Percentiles rank a stretch among this genome's conserved stretches.
These are phyloP conservation scores for Penicillium bovifimosum DNA, from an alignment of 495 filamentous ascomycete species.

Conservation along the genomic window DNA sequence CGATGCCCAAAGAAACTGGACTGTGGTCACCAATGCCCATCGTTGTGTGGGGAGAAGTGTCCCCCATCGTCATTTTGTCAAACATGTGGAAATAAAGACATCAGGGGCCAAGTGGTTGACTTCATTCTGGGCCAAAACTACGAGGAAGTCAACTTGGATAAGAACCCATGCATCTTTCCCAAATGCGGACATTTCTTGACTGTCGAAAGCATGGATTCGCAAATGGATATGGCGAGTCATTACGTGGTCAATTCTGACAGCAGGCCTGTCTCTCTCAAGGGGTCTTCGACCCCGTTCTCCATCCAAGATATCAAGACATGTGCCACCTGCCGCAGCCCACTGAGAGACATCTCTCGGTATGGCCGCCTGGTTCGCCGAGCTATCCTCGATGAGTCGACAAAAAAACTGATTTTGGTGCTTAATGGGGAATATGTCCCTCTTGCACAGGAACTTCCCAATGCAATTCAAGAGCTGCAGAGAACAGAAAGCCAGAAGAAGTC, in stretches of 20 bases:
- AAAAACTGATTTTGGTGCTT: conserved; percentile 55
- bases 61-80: conserved; percentile 54
- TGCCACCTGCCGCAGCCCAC: conserved; percentile 56
- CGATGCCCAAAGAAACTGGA: conserved; percentile 51
- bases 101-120: conserved; percentile 48
- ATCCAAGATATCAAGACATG: conserved; percentile 52
- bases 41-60: conserved; percentile 62
- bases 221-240: conserved; percentile 55
- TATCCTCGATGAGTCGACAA: conserved; percentile 60
- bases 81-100: conserved; percentile 37
- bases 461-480: conserved; percentile 15
- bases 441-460: conserved; percentile 31
- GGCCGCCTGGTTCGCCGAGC: conserved; percentile 59
- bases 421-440: conserved; percentile 47
- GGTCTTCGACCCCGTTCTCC: conserved; percentile 46
- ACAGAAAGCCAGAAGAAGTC: conserved; percentile 1
- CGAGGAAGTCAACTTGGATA: conserved; percentile 51
- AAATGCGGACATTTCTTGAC: conserved; percentile 64
- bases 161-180: conserved; percentile 57
- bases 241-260: conserved; percentile 46
- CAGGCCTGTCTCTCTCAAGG: conserved; percentile 37
- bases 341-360: conserved; percentile 61
- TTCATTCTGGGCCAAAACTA: conserved; percentile 47
- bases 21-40: conserved; percentile 68
- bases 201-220: conserved; percentile 55